Percentiles rank a stretch among this genome's conserved stretches.
phyloP scores from a whole-genome alignment of 495 filamentous ascomycete genomes.

The Tuber microsphaerosporum region DNA sequence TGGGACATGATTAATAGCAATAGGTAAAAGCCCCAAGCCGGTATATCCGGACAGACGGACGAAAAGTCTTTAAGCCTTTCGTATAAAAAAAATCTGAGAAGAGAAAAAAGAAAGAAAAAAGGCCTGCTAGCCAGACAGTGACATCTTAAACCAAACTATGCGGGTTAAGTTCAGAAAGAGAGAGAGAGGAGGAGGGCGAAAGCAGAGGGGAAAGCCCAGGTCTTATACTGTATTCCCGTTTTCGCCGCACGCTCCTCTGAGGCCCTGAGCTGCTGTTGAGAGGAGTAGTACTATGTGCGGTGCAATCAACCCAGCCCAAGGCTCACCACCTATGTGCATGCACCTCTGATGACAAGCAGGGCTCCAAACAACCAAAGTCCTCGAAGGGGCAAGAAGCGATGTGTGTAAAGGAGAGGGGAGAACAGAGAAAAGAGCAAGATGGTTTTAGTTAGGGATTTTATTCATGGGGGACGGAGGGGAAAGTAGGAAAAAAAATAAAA shows the following conservation, averaged over 20 bases:
- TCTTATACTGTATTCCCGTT: not conserved
- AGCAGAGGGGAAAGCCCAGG: not conserved
- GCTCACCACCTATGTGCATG: not conserved
- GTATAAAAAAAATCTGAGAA: not conserved
- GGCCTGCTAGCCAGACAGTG: not conserved
- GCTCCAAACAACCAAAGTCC: not conserved
- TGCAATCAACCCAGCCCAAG: not conserved
- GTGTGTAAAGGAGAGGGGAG: not conserved
- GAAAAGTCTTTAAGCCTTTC: slow-evolving; percentile 14
- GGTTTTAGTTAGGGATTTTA: not conserved
- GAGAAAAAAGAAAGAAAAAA: not conserved
- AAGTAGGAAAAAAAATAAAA: not conserved
- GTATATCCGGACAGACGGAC: not conserved
- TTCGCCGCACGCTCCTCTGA: not conserved
- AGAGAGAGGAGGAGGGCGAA: not conserved
- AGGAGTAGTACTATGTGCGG: not conserved
- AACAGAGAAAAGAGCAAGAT: not conserved
- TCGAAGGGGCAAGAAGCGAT: not conserved
- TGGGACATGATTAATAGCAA: slow-evolving; percentile 21
- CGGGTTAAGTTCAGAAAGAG: no score
- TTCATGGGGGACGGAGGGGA: not conserved
- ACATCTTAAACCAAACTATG: not conserved
- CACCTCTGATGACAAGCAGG: not conserved
- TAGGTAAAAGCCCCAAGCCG: not conserved
- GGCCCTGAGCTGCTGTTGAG: not conserved